Percentiles rank a stretch among this genome's conserved stretches.
Conservation (phyloP, 2,329 filamentous ascomycete genomes). For the Clonostachys chloroleuca region DNA sequence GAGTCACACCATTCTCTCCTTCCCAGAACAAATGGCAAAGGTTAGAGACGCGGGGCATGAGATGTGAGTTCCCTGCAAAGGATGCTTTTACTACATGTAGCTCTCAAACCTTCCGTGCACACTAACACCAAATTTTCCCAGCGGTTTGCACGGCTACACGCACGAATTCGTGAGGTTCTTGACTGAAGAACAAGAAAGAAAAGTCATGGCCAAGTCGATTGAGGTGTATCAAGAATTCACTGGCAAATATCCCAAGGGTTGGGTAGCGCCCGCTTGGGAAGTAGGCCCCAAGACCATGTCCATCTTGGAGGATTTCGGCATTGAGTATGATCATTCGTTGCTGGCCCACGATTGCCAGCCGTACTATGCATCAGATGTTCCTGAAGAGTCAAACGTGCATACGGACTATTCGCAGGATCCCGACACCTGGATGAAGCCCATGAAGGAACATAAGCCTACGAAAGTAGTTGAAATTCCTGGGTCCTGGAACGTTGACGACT, state of each 20-base stretch:
- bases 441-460: constrained; percentile 9
- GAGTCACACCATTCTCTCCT: constrained; percentile 9
- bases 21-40: constrained; percentile 10
- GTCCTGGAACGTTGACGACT: constrained; percentile 41
- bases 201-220: constrained; percentile 11
- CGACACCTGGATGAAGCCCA: constrained; percentile 10
- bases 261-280: constrained; percentile 25
- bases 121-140: too few relatives aligned
- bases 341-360: constrained; percentile 42
- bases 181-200: constrained; percentile 7
- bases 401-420: constrained; percentile 10
- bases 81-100: too few relatives aligned
- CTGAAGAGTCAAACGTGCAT: constrained; percentile 6
- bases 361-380: constrained; percentile 20
- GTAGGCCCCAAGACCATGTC: constrained; percentile 19
- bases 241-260: constrained; percentile 32
- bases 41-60: constrained; percentile 10
- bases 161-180: constrained; percentile 9
- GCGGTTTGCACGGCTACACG: constrained; percentile 10
- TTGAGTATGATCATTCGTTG: constrained; percentile 40
- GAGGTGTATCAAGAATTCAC: constrained; percentile 14
- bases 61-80: background rate
- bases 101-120: too few relatives aligned
- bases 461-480: constrained; percentile 37
- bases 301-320: constrained; percentile 31